phyloP scores from a whole-genome alignment of 192 early-diverging fungal species.

The Geranomyces michiganensis region DNA sequence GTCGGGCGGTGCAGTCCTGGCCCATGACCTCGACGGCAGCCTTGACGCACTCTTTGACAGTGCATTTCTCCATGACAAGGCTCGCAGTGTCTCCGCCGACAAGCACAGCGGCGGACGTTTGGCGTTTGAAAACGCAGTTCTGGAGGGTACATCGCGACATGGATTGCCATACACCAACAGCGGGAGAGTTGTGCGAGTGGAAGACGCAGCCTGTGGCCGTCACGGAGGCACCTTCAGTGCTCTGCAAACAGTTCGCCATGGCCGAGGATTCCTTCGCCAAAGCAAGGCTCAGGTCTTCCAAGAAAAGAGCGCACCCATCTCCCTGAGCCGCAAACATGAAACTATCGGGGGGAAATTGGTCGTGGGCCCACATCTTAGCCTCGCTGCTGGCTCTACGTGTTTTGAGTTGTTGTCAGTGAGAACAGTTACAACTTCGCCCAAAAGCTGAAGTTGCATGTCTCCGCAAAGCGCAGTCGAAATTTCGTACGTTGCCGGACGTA shows the following conservation, averaged over 20 bases:
- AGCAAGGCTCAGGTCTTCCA: conserved; percentile 22
- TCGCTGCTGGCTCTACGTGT: neutral
- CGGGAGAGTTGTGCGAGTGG: conserved; percentile 23
- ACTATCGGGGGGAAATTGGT: conserved; percentile 1
- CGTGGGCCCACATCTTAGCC: neutral
- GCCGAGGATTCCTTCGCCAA: conserved; percentile 26
- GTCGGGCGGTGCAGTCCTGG: neutral
- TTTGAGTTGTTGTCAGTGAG: neutral
- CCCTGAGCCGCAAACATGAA: neutral
- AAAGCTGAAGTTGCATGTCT: neutral
- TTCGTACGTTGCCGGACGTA: conserved; percentile 2
- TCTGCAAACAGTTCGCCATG: conserved; percentile 26
- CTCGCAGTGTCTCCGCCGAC: conserved; percentile 1
- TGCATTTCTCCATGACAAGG: conserved; percentile 3
- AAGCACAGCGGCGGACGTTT: neutral
- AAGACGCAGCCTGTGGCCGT: conserved; percentile 24
- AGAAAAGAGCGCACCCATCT: conserved; percentile 3
- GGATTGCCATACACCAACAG: conserved; percentile 16
- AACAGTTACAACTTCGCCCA: neutral
- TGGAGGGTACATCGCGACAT: conserved; percentile 20
- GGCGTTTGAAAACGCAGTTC: neutral
- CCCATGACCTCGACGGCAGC: conserved; percentile 2
- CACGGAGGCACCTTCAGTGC: conserved; percentile 26
- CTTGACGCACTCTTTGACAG: neutral
- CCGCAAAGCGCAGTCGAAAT: neutral